Evolutionary conservation across 116 monocot genomes (phyloP).

Genomic region (Dioscorea cayenensis): DNA sequence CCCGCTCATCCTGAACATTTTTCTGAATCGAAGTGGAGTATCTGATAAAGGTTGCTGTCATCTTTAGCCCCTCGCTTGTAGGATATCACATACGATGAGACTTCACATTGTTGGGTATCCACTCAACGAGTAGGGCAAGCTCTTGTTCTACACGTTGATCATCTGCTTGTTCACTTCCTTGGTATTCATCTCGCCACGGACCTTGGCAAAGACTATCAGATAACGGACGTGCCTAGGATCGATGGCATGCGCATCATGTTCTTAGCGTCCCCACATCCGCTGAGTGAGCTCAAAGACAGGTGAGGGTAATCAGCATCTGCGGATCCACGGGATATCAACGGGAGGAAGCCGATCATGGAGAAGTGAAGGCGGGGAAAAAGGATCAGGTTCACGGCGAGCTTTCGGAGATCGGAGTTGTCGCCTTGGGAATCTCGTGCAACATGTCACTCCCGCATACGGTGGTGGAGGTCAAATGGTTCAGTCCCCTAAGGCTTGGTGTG

Average conservation of each 20-base stretch:
- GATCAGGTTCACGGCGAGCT: constrained; percentile 63
- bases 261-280: constrained; percentile 87
- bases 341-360: constrained; percentile 56
- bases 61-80: constrained; percentile 44
- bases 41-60: constrained; percentile 56
- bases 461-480: constrained; percentile 28
- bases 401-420: constrained; percentile 56
- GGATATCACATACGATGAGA: constrained; percentile 78
- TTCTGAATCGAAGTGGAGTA: constrained; percentile 46
- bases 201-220: constrained; percentile 39
- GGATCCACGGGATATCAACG: constrained; percentile 35
- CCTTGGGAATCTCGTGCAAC: constrained; percentile 56
- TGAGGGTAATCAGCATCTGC: constrained; percentile 59
- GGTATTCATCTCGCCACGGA: constrained; percentile 77
- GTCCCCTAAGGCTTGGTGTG: no score
- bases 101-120: constrained; percentile 91
- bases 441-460: constrained; percentile 50
- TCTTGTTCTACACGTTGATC: constrained; percentile 88
- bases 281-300: constrained; percentile 73
- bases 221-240: constrained; percentile 70
- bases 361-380: constrained; percentile 65
- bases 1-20: constrained; percentile 37
- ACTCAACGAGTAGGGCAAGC: constrained; percentile 83
- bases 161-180: constrained; percentile 94
- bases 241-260: constrained; percentile 77